Evolutionary conservation across 345 rosid genomes (phyloP).

Genomic region (Fremontodendron californicum): DNA sequence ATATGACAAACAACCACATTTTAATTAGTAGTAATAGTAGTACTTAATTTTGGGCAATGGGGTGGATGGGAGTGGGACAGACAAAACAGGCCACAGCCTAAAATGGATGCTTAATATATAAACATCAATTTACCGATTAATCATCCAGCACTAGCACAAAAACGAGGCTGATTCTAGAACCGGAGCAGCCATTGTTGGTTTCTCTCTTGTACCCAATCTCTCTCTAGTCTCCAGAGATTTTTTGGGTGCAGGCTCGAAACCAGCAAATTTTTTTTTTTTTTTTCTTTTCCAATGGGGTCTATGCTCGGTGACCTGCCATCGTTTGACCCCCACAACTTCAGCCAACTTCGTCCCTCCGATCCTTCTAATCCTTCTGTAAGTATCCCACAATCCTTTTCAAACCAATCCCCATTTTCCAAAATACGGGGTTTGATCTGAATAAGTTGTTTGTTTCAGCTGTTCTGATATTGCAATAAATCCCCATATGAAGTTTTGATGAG

Average conservation of each 20-base stretch:
- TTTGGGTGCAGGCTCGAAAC: slow-evolving; percentile 20
- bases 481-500: background rate
- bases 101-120: background rate
- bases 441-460: background rate
- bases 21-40: too few relatives aligned
- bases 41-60: too few relatives aligned
- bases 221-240: slow-evolving; percentile 13
- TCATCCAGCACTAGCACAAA: slow-evolving; percentile 7
- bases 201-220: slow-evolving; percentile 2
- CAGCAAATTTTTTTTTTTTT: too few relatives aligned
- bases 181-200: slow-evolving; percentile 3
- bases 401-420: background rate
- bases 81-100: background rate
- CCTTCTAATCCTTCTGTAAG: slow-evolving; percentile 78
- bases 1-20: too few relatives aligned
- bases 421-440: slow-evolving; percentile 9
- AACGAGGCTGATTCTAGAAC: slow-evolving; percentile 6
- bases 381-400: background rate
- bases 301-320: slow-evolving; percentile 76
- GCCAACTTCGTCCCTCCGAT: slow-evolving; percentile 82
- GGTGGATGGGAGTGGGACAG: background rate
- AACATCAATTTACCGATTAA: background rate
- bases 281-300: slow-evolving; percentile 55
- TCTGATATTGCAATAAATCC: background rate
- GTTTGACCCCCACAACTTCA: slow-evolving; percentile 79